phyloP scores from a whole-genome alignment of 2,329 filamentous ascomycete genomes.

The Stachybotrys chartarum region DNA sequence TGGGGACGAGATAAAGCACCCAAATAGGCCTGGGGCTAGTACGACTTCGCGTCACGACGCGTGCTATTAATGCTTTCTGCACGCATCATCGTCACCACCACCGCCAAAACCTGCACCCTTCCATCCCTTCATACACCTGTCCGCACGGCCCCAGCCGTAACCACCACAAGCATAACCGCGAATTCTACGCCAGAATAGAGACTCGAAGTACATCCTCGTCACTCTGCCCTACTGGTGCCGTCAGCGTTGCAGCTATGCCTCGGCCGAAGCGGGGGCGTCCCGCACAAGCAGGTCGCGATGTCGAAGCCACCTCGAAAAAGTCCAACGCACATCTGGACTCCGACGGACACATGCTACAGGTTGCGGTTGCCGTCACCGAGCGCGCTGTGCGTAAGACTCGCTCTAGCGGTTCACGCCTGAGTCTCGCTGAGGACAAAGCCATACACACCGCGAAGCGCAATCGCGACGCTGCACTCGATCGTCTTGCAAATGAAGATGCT shows the following conservation, averaged over 20 bases:
- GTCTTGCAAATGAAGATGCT: conserved; percentile 26
- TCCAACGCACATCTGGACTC: too few species aligned
- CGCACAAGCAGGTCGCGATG: conserved; percentile 10
- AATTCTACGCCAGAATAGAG: too few species aligned
- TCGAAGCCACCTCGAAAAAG: too few species aligned
- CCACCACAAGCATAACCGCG: neutral
- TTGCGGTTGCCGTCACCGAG: conserved; percentile 10
- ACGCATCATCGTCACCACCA: conserved; percentile 1
- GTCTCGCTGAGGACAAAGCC: conserved; percentile 16
- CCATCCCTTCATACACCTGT: neutral
- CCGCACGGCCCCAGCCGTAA: neutral
- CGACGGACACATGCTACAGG: neutral
- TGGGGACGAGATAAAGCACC: neutral
- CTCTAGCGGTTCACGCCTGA: conserved; percentile 11
- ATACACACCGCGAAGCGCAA: conserved; percentile 16
- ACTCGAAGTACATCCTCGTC: neutral
- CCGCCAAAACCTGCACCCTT: neutral
- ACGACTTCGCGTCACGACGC: conserved; percentile 9
- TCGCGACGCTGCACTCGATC: conserved; percentile 28
- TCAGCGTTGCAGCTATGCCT: conserved; percentile 14
- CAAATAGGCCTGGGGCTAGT: conserved; percentile 1
- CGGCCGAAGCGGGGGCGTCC: conserved; percentile 20
- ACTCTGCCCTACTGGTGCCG: neutral
- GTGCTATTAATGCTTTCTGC: neutral
- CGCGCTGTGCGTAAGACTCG: conserved; percentile 17